Conservation (phyloP, 2,329 filamentous ascomycete species). For the Tolypocladium cylindrosporum region DNA sequence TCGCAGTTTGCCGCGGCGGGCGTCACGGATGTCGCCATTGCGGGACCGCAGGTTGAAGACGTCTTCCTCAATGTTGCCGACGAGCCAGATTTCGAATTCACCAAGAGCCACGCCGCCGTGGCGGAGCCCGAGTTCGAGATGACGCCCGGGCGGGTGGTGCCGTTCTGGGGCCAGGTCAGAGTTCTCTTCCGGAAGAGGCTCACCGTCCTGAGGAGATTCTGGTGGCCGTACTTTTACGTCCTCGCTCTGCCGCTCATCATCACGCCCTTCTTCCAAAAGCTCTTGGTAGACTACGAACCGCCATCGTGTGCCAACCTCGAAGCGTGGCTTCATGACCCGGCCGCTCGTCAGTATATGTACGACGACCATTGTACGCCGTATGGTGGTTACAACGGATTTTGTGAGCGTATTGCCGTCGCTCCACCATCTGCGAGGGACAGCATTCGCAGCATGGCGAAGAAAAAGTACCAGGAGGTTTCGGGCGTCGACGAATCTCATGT, state of each 20-base stretch:
- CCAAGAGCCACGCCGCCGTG: background rate
- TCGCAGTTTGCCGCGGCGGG: conserved; percentile 38
- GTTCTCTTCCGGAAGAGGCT: conserved; percentile 66
- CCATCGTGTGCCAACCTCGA: conserved; percentile 11
- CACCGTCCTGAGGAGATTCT: conserved; percentile 64
- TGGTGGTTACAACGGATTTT: too few species aligned
- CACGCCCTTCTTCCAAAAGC: conserved; percentile 62
- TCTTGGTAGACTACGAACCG: conserved; percentile 47
- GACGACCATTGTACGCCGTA: too few species aligned
- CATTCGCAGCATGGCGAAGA: too few species aligned
- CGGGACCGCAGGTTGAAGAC: conserved; percentile 22
- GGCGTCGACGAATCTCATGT: too few species aligned
- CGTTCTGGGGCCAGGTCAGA: conserved; percentile 41
- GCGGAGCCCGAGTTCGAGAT: background rate
- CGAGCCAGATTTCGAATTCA: background rate
- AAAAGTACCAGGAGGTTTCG: too few species aligned
- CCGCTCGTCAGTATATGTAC: too few species aligned
- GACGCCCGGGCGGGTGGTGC: conserved; percentile 5
- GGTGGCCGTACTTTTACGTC: conserved; percentile 62
- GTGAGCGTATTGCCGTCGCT: too few species aligned
- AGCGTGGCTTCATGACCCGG: background rate
- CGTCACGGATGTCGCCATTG: conserved; percentile 19
- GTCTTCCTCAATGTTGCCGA: conserved; percentile 15
- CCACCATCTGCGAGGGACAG: too few species aligned
- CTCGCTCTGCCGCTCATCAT: conserved; percentile 66